A percentile compares a stretch with the other conserved stretches of the same genome.
phyloP scores from a whole-genome alignment of 495 filamentous ascomycete species.

The Hypoxylon subgilvum region DNA sequence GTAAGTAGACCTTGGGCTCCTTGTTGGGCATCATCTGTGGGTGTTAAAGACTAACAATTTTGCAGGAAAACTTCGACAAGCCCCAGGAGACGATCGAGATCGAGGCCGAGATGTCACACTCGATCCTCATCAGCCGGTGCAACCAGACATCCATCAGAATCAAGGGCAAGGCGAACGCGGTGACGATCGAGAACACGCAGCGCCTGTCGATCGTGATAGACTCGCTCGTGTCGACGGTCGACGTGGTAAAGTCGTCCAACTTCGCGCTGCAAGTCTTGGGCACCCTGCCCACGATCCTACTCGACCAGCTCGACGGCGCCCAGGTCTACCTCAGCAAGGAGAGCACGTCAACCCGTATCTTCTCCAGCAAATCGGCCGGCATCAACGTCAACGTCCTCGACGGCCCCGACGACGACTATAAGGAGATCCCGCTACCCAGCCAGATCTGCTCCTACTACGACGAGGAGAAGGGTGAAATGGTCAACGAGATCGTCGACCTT shows the following conservation, averaged over 20 bases:
- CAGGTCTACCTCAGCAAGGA: slow-evolving; percentile 82
- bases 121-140: slow-evolving; percentile 89
- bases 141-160: slow-evolving; percentile 88
- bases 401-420: slow-evolving; percentile 75
- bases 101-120: slow-evolving; percentile 79
- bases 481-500: slow-evolving; percentile 90
- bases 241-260: slow-evolving; percentile 90
- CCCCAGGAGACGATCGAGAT: slow-evolving; percentile 74
- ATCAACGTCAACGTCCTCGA: slow-evolving; percentile 84
- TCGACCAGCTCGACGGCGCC: slow-evolving; percentile 93
- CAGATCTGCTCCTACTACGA: slow-evolving; percentile 85
- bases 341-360: slow-evolving; percentile 78
- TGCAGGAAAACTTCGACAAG: slow-evolving; percentile 86
- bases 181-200: slow-evolving; percentile 88
- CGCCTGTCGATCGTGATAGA: slow-evolving; percentile 87
- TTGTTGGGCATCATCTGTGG: background rate
- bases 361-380: slow-evolving; percentile 80
- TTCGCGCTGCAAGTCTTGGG: slow-evolving; percentile 91
- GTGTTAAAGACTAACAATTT: slow-evolving; percentile 4
- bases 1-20: slow-evolving; percentile 47
- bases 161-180: slow-evolving; percentile 89
- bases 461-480: slow-evolving; percentile 67
- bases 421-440: slow-evolving; percentile 83
- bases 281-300: slow-evolving; percentile 78
- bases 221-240: slow-evolving; percentile 85